Base-by-base conservation (phyloP, 306 rosid species). In the Datisca glomerata region DNA sequence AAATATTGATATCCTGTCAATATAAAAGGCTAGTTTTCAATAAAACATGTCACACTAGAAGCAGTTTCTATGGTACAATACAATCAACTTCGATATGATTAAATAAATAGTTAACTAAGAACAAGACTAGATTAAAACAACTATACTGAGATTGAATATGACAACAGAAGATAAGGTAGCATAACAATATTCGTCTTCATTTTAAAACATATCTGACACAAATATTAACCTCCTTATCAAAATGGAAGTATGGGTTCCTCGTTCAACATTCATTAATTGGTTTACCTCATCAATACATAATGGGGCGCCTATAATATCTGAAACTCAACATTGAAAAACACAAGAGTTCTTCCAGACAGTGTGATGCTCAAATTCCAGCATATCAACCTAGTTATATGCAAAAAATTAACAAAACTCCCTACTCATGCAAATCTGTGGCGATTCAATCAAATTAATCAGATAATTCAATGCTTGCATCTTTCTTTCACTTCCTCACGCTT, bases 1-100 rank as follows among this genome's bases (percentile, higher is more conserved):
- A 60, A 84, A 63, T 52, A 78, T 41, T 18, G 93, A 64, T 24
- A 53, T 53, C 81, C 98, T 84, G 86, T 43, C 49, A 65, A 67
- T 53, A 52, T 5, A 10, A 45, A 52, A 40, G 32, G 41, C 8
- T 12, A 33, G 34, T 47, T 48, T 40, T 6, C 36, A 32, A 41
- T 42, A 49, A 49, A 62, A 59, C 7, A 27, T 24, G 47, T 46
- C 29, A 12, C 34, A 28, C 21, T 56, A 41, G 45, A 50, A 51
- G 33, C 8, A 49, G 54, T 34, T 24, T 22, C 31, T 64, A 43
- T 43, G 39, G 23, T 22, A 7, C 9, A 18, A 18, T 27, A 14
- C 37, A 31, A 8, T 25, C 8, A 4, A 4, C 31, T 25, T n/a
- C n/a, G n/a, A n/a, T n/a, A n/a, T 11, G 36, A 8, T 3, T 8